Base-by-base conservation (phyloP, 2,329 filamentous ascomycete genomes). In the Cladophialophora bantiana region DNA sequence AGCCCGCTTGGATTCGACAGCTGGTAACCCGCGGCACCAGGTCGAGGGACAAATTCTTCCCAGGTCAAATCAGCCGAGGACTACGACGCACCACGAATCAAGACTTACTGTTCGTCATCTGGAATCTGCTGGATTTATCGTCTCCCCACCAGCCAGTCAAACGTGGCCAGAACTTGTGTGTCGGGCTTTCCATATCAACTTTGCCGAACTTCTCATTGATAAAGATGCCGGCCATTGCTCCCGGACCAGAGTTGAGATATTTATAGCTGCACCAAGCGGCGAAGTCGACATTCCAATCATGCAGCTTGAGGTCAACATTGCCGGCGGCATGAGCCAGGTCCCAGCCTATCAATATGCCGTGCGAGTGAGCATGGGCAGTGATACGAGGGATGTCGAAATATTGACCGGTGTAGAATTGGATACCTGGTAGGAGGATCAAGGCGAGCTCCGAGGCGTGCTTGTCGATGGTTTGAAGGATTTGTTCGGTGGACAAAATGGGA, bases 241-340 rank as follows among this genome's bases (percentile, higher is more conserved):
- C 93, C 0, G 93, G 92, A 0, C 93, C 93, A 26, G 89, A 88
- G 76, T 96, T 96, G 76, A 96, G 86, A 80, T 97, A 97, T 81
- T 97, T 97, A 84, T 97, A 97, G n/a, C 89, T 94, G 79, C 93
- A 97, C 93, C 93, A 97, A 65, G 87, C 91, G 13, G 94, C 93
- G 74, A 96, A 96, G 77, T 97, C 94, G 34, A 96, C 92, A 71
- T 92, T 86, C 93, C 93, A 97, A 73, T 94, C 91, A 77, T 96
- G 93, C 18, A 97, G 83, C 65, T 84, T 79, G n/a, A 97, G 79
- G 53, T 90, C 88, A 1, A 96, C 91, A 75, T 97, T 97, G 36
- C 93, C 93, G 20, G 86, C 91, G 0, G 92, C 92, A 35, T 68
- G 64, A 18, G 93, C 77, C 32, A 95, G 88, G 76, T 96, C 93